Evolutionary conservation across 352 stramenopile genomes (phyloP), one percentile per base, ranked within the genome.

Genomic region (Thalassiosira mediterranea): DNA sequence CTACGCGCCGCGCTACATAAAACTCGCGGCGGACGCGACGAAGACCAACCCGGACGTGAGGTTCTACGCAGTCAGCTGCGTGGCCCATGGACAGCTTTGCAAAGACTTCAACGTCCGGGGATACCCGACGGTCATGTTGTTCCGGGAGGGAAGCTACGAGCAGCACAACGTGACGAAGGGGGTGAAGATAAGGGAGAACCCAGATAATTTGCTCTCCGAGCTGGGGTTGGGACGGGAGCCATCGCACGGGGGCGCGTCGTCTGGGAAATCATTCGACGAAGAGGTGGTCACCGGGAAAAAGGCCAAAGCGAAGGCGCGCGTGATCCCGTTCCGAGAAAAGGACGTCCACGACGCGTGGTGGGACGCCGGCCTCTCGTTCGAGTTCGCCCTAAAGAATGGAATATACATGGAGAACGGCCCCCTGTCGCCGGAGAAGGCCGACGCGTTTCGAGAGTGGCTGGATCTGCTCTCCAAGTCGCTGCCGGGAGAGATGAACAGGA

Each of bases 21-120:
- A 83, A 59, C 68, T 90, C 63, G 78, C 78, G 32, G 65, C 63
- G n/a, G 51, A 72, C 42, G 44, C 84, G 7, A 49, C 52, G 0
- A 49, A 10, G 8, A 66, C 77, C 17, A 17, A 84, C 10, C 51
- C 49, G 3, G 21, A 64, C 31, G 81, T 91, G 21, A 38, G 79
- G 37, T 73, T 92, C 15, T 77, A 88, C 75, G 86, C 81, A 19
- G 66, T 92, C 15, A 83, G 71, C 23, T 92, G 86, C 63, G 71
- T 76, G 5, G 76, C 69, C 7, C 66, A 88, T 48, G 51, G 46
- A 32, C 1, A 44, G 8, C 21, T 92, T 26, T 92, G 86, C 62
- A 64, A 64, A 17, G 56, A 76, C 34, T 70, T 79, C 62, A 58
- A 76, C 46, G 37, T 92, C n/a, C 15, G 71, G 32, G 26, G 48